Evolutionary conservation across 176 grass and related monocot genomes (phyloP).

Genomic region (Oropetium thomaeum): DNA sequence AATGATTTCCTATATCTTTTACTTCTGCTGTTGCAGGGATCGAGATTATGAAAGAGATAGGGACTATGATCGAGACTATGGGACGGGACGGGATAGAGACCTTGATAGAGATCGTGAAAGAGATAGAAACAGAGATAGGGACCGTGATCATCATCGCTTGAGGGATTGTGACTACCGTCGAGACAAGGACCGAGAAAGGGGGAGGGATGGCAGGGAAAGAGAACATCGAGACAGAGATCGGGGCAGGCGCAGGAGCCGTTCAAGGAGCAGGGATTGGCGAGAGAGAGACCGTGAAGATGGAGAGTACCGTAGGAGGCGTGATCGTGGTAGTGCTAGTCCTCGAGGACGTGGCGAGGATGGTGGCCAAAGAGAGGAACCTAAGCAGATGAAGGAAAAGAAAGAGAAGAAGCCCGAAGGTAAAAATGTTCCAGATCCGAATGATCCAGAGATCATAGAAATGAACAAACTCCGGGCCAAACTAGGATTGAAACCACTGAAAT

Average conservation of each 20-base stretch:
- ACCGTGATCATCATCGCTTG: conserved; percentile 47
- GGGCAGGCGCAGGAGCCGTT: conserved; percentile 53
- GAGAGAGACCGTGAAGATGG: conserved; percentile 71
- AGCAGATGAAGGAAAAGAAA: conserved; percentile 74
- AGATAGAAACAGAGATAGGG: conserved; percentile 52
- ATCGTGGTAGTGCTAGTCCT: conserved; percentile 52
- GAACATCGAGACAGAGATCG: conserved; percentile 61
- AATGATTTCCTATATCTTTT: background rate
- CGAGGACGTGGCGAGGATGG: conserved; percentile 44
- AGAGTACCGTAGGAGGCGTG: conserved; percentile 56
- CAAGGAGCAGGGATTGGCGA: conserved; percentile 66
- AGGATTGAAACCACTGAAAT: conserved; percentile 65
- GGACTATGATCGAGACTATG: conserved; percentile 56
- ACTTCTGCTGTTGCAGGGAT: conserved; percentile 38
- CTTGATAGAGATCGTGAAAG: conserved; percentile 53
- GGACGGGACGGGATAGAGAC: conserved; percentile 48
- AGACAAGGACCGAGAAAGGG: conserved; percentile 55
- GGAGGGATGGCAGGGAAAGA: conserved; percentile 54
- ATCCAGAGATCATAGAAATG: conserved; percentile 73
- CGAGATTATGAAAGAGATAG: conserved; percentile 63
- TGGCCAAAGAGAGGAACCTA: conserved; percentile 47
- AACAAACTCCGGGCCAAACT: conserved; percentile 65
- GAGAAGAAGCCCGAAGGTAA: conserved; percentile 56
- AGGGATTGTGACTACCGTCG: conserved; percentile 59
- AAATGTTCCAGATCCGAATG: conserved; percentile 52